These are phyloP conservation scores for Metschnikowia hibisci DNA, from an alignment of 805 yeast species.

Conservation along the genomic window DNA sequence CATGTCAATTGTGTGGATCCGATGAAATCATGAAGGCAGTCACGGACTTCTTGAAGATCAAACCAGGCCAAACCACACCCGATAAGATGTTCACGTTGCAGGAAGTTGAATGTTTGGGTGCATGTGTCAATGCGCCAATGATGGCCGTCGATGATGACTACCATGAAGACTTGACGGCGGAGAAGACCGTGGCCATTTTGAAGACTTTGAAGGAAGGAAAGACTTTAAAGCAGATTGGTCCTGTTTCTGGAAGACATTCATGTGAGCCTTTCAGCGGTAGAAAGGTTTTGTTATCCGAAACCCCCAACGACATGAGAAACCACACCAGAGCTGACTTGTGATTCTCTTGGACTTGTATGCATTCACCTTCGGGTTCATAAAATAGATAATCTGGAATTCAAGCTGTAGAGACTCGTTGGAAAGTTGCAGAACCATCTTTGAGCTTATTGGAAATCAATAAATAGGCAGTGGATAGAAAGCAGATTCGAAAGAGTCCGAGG, in stretches of 20 bases:
- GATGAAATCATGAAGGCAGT: conserved; percentile 76
- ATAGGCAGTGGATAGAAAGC: too few species aligned
- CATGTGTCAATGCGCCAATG: conserved; percentile 91
- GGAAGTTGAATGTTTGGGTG: conserved; percentile 90
- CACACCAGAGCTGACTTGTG: conserved; percentile 71
- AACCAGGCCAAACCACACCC: conserved; percentile 73
- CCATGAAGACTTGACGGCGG: conserved; percentile 76
- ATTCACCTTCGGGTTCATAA: conserved; percentile 6
- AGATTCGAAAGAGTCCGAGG: too few species aligned
- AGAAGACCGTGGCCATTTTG: conserved; percentile 57
- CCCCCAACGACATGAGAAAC: conserved; percentile 66
- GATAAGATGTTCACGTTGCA: conserved; percentile 77
- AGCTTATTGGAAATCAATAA: too few species aligned
- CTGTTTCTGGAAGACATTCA: conserved; percentile 59
- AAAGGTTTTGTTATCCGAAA: conserved; percentile 53
- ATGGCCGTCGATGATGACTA: conserved; percentile 78
- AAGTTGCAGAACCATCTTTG: too few species aligned
- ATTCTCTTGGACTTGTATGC: conserved; percentile 1
- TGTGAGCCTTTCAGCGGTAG: conserved; percentile 78
- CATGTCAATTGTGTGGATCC: conserved; percentile 81
- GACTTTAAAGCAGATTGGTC: conserved; percentile 57
- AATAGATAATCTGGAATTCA: conserved; percentile 5
- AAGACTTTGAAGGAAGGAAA: conserved; percentile 62
- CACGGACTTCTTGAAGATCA: conserved; percentile 53
- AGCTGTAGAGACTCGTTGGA: background rate